These are phyloP conservation scores for Hansenula sp. DNA, from an alignment of 1,139 yeast genomes.

Conservation along the genomic window DNA sequence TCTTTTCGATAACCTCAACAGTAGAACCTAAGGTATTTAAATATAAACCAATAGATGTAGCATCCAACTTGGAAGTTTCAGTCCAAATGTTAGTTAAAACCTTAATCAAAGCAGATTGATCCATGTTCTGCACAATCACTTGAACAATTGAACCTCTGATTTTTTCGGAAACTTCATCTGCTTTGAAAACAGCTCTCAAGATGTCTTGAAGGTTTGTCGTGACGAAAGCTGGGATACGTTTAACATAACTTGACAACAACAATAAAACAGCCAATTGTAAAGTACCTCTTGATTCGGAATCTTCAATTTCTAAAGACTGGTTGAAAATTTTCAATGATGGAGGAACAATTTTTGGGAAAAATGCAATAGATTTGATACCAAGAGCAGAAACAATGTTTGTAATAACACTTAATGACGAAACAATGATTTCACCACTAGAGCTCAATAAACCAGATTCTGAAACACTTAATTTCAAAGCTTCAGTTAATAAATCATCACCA, in stretches of 20 bases:
- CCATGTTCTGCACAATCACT: slow-evolving; percentile 65
- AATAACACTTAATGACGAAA: slow-evolving; percentile 72
- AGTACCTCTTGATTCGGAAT: slow-evolving; percentile 26
- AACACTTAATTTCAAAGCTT: slow-evolving; percentile 49
- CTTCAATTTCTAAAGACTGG: slow-evolving; percentile 30
- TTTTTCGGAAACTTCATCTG: slow-evolving; percentile 52
- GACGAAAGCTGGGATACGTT: slow-evolving; percentile 85
- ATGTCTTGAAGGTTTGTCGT: slow-evolving; percentile 63
- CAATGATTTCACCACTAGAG: slow-evolving; percentile 52
- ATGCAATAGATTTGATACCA: slow-evolving; percentile 85
- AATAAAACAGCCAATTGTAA: slow-evolving; percentile 68
- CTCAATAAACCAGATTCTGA: slow-evolving; percentile 50
- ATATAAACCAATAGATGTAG: slow-evolving; percentile 61
- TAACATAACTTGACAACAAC: slow-evolving; percentile 70
- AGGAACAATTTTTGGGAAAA: slow-evolving; percentile 79
- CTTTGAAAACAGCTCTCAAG: slow-evolving; percentile 51
- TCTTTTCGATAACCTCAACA: slow-evolving; percentile 67
- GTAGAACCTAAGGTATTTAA: slow-evolving; percentile 62
- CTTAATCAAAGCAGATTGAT: slow-evolving; percentile 56
- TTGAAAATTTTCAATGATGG: slow-evolving; percentile 64
- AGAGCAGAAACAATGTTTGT: slow-evolving; percentile 65
- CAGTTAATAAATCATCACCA: slow-evolving; percentile 44
- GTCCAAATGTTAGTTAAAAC: slow-evolving; percentile 65
- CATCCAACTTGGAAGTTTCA: slow-evolving; percentile 41
- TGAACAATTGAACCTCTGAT: slow-evolving; percentile 66